Percentiles rank a stretch among this genome's conserved stretches.
phyloP scores from a whole-genome alignment of 129 eudicot species.

The Centella asiatica region DNA sequence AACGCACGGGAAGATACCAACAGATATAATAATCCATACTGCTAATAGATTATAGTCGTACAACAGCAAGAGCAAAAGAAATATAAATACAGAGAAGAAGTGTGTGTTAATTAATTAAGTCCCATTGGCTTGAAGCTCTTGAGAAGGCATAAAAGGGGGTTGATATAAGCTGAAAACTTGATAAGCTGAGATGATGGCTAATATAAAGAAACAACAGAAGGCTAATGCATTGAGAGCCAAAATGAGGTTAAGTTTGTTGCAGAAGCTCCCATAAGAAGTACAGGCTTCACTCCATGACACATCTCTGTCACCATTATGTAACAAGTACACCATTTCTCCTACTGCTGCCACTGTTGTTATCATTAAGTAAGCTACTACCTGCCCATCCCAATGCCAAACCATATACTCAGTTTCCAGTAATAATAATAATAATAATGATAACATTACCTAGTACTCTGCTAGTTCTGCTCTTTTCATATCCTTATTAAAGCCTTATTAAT shows the following conservation, averaged over 20 bases:
- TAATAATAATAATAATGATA: too few species aligned
- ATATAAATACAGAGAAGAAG: not conserved
- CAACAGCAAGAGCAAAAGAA: too few species aligned
- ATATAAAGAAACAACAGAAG: constrained; percentile 47
- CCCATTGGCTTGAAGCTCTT: constrained; percentile 37
- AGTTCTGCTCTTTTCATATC: too few species aligned
- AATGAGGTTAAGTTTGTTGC: constrained; percentile 51
- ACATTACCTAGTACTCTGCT: too few species aligned
- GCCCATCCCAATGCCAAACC: not conserved
- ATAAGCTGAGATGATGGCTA: constrained; percentile 80
- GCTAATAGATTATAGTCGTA: too few species aligned
- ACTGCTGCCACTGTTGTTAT: constrained; percentile 69
- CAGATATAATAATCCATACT: too few species aligned
- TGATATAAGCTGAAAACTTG: constrained; percentile 61
- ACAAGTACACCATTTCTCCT: constrained; percentile 63
- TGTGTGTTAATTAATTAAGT: not conserved
- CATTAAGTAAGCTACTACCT: constrained; percentile 81
- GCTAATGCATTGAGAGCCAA: constrained; percentile 55
- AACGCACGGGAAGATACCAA: too few species aligned
- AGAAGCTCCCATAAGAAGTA: constrained; percentile 65
- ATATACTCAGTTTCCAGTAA: too few species aligned
- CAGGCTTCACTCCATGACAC: constrained; percentile 97
- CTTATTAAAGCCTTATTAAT: too few species aligned
- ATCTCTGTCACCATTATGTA: constrained; percentile 54
- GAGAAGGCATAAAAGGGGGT: constrained; percentile 53